Percentiles rank a stretch among this genome's conserved stretches.
phyloP scores from a whole-genome alignment of 75 land plant genomes.

The Picea sitchensis region DNA sequence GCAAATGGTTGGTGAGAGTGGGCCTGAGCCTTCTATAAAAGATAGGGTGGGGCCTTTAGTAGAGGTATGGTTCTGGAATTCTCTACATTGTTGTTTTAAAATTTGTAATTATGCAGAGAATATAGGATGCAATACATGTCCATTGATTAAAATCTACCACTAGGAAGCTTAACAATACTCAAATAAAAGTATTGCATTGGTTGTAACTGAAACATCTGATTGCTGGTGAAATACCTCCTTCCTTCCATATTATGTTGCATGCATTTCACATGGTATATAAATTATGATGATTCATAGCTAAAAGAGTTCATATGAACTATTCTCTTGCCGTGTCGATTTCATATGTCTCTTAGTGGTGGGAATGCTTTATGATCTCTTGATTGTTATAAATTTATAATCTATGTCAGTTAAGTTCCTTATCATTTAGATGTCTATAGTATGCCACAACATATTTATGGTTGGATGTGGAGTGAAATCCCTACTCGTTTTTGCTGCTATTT shows the following conservation, averaged over 20 bases:
- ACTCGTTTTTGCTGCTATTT: not conserved
- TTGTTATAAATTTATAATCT: too few species aligned
- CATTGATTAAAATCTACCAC: not conserved
- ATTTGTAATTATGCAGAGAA: not conserved
- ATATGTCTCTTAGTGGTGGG: not conserved
- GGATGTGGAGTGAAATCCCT: not conserved
- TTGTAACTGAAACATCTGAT: too few species aligned
- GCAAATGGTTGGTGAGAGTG: slow-evolving; percentile 15
- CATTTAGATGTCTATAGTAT: too few species aligned
- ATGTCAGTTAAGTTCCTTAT: too few species aligned
- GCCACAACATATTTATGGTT: not conserved
- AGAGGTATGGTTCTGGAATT: slow-evolving; percentile 28
- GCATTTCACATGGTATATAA: not conserved
- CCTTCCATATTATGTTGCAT: not conserved
- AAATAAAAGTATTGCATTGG: too few species aligned
- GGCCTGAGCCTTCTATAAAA: slow-evolving; percentile 9
- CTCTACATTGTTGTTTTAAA: not conserved
- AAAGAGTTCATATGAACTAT: not conserved
- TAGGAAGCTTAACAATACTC: not conserved
- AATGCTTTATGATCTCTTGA: not conserved
- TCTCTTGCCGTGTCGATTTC: not conserved
- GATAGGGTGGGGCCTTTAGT: slow-evolving; percentile 18
- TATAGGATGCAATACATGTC: not conserved
- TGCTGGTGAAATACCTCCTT: too few species aligned
- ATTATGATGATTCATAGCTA: not conserved